phyloP scores from a whole-genome alignment of 306 rosid genomes.

The Spatholobus suberectus region DNA sequence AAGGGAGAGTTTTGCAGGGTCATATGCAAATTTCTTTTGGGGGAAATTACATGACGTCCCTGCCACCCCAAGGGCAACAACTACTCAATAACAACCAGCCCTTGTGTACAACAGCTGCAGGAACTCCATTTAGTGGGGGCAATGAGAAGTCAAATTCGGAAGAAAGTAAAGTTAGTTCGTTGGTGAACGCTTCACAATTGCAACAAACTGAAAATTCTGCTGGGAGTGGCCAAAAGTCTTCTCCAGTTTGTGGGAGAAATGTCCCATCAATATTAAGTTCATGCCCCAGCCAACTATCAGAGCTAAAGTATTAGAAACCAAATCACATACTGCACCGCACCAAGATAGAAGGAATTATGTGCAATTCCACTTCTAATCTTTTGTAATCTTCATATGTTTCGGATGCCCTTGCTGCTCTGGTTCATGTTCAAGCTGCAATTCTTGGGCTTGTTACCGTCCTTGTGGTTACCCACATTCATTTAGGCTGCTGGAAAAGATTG shows the following conservation, averaged over 20 bases:
- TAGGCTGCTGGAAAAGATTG: not conserved
- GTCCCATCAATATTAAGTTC: slow-evolving; percentile 60
- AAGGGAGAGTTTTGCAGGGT: slow-evolving; percentile 59
- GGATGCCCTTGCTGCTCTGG: slow-evolving; percentile 26
- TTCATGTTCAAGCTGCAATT: slow-evolving; percentile 26
- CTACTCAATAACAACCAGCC: slow-evolving; percentile 42
- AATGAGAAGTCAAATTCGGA: slow-evolving; percentile 38
- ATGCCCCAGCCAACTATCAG: slow-evolving; percentile 57
- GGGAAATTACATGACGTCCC: slow-evolving; percentile 55
- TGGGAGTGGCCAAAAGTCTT: slow-evolving; percentile 51
- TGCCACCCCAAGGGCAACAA: slow-evolving; percentile 48
- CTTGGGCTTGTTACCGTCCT: not conserved
- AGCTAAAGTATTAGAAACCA: slow-evolving; percentile 56
- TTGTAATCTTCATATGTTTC: slow-evolving; percentile 19
- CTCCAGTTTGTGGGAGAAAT: slow-evolving; percentile 64
- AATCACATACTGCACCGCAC: not conserved
- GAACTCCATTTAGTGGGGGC: slow-evolving; percentile 35
- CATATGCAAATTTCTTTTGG: slow-evolving; percentile 74
- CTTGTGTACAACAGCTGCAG: slow-evolving; percentile 35
- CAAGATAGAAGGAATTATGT: slow-evolving; percentile 14
- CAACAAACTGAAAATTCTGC: slow-evolving; percentile 51
- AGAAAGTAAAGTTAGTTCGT: slow-evolving; percentile 45
- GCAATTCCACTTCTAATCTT: slow-evolving; percentile 16
- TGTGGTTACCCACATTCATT: slow-evolving; percentile 21
- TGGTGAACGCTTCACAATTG: slow-evolving; percentile 42